A percentile compares a stretch with the other conserved stretches of the same genome.
These are phyloP conservation scores for Trichoderma virens DNA, from an alignment of 495 filamentous ascomycete species.

Conservation along the genomic window DNA sequence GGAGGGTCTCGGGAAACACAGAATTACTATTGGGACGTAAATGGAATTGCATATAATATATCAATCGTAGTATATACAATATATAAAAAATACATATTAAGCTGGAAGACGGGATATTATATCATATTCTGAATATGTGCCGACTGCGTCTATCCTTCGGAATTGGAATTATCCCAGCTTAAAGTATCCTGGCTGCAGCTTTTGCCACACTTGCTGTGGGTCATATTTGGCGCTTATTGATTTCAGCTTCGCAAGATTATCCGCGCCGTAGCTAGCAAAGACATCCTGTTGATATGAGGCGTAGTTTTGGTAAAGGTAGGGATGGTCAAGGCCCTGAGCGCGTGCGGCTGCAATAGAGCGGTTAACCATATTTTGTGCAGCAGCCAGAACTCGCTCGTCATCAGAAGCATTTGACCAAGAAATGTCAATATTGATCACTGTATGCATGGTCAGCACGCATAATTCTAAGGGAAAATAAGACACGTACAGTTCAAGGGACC, in stretches of 20 bases:
- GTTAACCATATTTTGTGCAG: conserved; percentile 23
- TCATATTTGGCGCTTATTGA: conserved; percentile 36
- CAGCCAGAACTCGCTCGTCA: conserved; percentile 26
- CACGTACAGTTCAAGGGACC: background rate
- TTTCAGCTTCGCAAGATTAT: conserved; percentile 27
- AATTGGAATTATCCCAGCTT: conserved; percentile 21
- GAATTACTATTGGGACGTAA: too few species aligned
- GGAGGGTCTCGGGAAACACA: too few species aligned
- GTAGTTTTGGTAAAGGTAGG: conserved; percentile 53
- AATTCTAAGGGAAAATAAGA: background rate
- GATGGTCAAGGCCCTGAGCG: conserved; percentile 31
- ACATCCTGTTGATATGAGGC: conserved; percentile 34
- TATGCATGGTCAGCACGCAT: background rate
- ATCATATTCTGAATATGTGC: too few species aligned
- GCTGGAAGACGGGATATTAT: too few species aligned
- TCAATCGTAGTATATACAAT: too few species aligned
- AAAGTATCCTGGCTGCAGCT: conserved; percentile 33
- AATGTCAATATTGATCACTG: conserved; percentile 26
- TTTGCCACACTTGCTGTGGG: conserved; percentile 32
- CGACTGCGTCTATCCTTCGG: too few species aligned
- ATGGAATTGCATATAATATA: too few species aligned
- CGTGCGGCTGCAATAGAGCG: conserved; percentile 32
- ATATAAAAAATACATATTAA: too few species aligned
- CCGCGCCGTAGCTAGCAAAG: conserved; percentile 34
- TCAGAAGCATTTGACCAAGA: conserved; percentile 27